Evolutionary conservation across 371 early-diverging fungal genomes (phyloP), one percentile per base, ranked within the genome.

Genomic region (Fennellomyces sp.): DNA sequence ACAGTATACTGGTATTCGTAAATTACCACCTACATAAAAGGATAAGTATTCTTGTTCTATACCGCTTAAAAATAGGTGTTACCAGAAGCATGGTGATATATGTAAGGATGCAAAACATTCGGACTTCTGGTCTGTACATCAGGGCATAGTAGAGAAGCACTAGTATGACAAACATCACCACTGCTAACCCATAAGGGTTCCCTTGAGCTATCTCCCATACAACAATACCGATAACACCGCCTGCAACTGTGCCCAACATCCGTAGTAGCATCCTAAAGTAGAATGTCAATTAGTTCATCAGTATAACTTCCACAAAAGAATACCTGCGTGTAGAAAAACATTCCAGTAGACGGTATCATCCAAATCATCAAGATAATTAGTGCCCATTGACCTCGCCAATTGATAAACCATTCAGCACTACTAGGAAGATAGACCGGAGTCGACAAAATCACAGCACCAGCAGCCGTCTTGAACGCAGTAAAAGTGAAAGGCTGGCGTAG

Each of bases 351-450:
- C 5, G 76, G 76, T 26, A 70, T 63, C 63, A 72, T 72, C 79
- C 79, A 79, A 0, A 79, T 41, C 5, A 67, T 65, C 5, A 79
- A 42, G 0, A 72, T 72, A 58, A 79, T 75, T 54, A 75, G 58
- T 7, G 71, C 69, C 79, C 79, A 78, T 56, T 78, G 75, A 1
- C 75, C 75, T 47, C 72, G 57, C 79, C 79, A 78, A 6, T 65
- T 56, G 27, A 56, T 54, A 51, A 68, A 77, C 78, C 78, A 77
- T 1, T 7, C 56, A 6, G 64, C 68, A 42, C 64, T 63, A 7
- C 65, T 41, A 2, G 66, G 36, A 5, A 67, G 33, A 51, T 56
- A 79, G 0, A 69, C 68, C 0, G 79, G 79, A 10, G 76, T 51
- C 0, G 74, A 71, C 15, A 75, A 17, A 30, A 79, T 33, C 4